Conservation (phyloP, 176 grass and related monocot species). For the Lolium multiflorum region DNA sequence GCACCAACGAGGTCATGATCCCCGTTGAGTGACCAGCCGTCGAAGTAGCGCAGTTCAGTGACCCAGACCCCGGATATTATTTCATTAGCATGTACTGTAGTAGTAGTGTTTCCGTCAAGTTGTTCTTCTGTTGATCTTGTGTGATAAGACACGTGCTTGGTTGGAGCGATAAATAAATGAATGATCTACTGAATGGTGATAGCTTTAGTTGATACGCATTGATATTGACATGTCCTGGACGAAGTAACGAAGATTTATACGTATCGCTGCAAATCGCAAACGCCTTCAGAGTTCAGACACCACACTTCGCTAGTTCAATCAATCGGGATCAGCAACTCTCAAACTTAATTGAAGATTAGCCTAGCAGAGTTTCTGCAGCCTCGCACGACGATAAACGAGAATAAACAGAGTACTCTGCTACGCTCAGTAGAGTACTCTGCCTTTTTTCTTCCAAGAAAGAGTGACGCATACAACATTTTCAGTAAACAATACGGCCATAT, state of each 20-base stretch:
- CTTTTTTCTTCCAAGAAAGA: neutral
- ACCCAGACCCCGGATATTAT: neutral
- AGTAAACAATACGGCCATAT: neutral
- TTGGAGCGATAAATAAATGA: slow-evolving; percentile 18
- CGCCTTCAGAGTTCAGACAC: neutral
- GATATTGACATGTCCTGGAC: neutral
- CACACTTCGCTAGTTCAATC: neutral
- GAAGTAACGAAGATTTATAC: neutral
- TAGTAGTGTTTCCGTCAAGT: neutral
- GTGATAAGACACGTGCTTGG: neutral
- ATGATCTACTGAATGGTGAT: neutral
- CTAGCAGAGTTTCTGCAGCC: neutral
- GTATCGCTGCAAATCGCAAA: neutral
- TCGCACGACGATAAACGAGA: neutral
- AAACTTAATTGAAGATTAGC: neutral
- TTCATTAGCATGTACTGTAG: neutral
- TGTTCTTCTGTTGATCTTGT: neutral
- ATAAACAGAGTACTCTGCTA: neutral
- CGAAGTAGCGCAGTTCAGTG: neutral
- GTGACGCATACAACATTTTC: no score
- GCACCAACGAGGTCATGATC: slow-evolving; percentile 95
- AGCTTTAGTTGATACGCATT: neutral
- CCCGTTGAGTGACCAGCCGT: slow-evolving; percentile 58
- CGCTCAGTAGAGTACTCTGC: neutral
- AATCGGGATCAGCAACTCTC: neutral